phyloP scores from a whole-genome alignment of 2,329 filamentous ascomycete species.

The Xylariaceae sp. region DNA sequence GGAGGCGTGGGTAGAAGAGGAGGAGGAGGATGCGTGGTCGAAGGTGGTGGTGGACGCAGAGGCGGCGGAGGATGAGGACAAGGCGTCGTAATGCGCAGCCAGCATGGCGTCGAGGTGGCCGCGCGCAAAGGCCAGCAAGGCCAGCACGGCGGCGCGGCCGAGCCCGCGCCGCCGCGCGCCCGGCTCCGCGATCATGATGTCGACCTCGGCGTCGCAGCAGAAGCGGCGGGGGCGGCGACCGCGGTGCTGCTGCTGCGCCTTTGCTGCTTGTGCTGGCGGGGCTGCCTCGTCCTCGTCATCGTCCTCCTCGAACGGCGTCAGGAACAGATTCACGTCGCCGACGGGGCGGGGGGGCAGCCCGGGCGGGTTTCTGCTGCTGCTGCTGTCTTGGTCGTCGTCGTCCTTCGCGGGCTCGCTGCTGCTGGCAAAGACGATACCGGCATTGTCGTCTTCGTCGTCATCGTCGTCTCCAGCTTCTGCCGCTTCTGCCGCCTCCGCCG shows the following conservation, averaged over 20 bases:
- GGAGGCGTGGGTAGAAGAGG: too few species aligned
- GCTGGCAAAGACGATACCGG: too few species aligned
- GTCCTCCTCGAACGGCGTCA: conserved; percentile 52
- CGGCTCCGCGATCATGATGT: conserved; percentile 25
- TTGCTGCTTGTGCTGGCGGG: too few species aligned
- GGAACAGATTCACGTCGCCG: conserved; percentile 76
- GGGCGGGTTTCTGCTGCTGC: too few species aligned
- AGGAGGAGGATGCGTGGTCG: too few species aligned
- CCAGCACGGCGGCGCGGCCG: conserved; percentile 43
- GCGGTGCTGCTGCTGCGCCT: conserved; percentile 6
- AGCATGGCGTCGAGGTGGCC: conserved; percentile 47
- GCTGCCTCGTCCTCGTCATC: conserved; percentile 24
- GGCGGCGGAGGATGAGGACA: too few species aligned
- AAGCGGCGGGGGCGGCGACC: background rate
- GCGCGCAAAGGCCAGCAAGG: conserved; percentile 63
- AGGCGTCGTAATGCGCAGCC: conserved; percentile 44
- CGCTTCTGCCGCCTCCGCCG: too few species aligned
- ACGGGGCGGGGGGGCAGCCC: conserved; percentile 56
- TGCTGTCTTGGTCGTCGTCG: too few species aligned
- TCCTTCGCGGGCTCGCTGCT: too few species aligned
- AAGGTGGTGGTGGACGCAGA: too few species aligned
- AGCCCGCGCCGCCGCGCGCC: conserved; percentile 16
- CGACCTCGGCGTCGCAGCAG: conserved; percentile 21
- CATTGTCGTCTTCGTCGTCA: too few species aligned
- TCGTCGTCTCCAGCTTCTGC: too few species aligned